phyloP scores from a whole-genome alignment of 2,329 filamentous ascomycete genomes.

The Aspergillus niger region DNA sequence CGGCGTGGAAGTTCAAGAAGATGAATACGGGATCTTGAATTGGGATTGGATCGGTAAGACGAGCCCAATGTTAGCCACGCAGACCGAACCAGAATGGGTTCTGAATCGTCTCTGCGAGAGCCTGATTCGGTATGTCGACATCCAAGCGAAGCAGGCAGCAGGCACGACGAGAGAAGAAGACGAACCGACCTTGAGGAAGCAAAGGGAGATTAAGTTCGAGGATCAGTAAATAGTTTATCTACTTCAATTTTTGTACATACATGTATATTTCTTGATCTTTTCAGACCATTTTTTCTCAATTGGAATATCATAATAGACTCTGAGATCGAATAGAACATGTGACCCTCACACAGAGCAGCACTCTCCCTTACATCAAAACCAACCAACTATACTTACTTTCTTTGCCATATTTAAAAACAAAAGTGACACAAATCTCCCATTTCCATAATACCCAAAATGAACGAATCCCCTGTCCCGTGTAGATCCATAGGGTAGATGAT shows the following conservation, averaged over 20 bases:
- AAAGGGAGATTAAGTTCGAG: conserved; percentile 29
- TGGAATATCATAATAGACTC: no score
- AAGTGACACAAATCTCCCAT: not conserved
- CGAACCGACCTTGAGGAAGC: conserved; percentile 26
- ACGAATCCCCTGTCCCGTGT: no score
- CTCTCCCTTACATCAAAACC: not conserved
- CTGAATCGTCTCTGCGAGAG: conserved; percentile 67
- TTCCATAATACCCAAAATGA: not conserved
- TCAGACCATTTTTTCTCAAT: no score
- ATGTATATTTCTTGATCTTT: no score
- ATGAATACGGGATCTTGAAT: conserved; percentile 61
- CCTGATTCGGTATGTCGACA: conserved; percentile 51
- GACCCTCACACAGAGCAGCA: not conserved
- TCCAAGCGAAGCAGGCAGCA: conserved; percentile 20
- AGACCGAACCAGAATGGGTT: conserved; percentile 67
- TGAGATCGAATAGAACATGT: not conserved
- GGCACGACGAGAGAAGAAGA: conserved; percentile 1
- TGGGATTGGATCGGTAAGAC: conserved; percentile 75
- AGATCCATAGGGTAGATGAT: no score
- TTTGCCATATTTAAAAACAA: not conserved
- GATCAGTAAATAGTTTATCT: not conserved
- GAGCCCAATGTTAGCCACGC: conserved; percentile 65
- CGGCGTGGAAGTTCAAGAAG: conserved; percentile 48
- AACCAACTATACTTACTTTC: no score
- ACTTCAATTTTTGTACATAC: not conserved